Percentiles rank a stretch among this genome's conserved stretches.
Conservation (phyloP, 352 stramenopile genomes). For the Pythium folliculosum region DNA sequence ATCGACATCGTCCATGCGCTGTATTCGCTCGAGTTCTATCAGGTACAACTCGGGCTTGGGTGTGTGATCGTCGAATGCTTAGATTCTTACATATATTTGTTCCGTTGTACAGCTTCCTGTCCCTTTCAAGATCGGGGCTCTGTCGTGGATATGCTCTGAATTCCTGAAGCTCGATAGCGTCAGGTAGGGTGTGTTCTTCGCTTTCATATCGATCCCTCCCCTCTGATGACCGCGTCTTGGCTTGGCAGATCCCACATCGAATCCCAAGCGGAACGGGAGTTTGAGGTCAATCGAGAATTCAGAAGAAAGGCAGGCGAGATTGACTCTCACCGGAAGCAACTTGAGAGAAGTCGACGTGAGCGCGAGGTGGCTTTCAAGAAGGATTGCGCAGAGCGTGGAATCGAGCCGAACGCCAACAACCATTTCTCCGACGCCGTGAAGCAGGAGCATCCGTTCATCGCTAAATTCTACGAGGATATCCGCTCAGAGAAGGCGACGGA, state of each 20-base stretch:
- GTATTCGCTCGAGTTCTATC: slow-evolving; percentile 69
- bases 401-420: slow-evolving; percentile 43
- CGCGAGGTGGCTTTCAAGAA: slow-evolving; percentile 33
- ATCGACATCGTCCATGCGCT: slow-evolving; percentile 67
- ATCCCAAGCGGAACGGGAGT: slow-evolving; percentile 35
- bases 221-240: background rate
- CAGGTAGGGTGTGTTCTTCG: slow-evolving; percentile 17
- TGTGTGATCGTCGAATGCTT: background rate
- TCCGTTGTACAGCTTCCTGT: slow-evolving; percentile 31
- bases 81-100: background rate
- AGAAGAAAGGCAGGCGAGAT: slow-evolving; percentile 35
- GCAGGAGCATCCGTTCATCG: slow-evolving; percentile 37
- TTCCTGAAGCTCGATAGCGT: slow-evolving; percentile 35
- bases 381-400: slow-evolving; percentile 37
- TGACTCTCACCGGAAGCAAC: slow-evolving; percentile 26
- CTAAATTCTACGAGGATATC: slow-evolving; percentile 37
- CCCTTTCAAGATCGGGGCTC: slow-evolving; percentile 29
- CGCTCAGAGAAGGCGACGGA: slow-evolving; percentile 29
- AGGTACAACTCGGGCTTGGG: slow-evolving; percentile 29
- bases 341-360: slow-evolving; percentile 36
- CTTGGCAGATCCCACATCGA: slow-evolving; percentile 34
- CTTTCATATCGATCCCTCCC: background rate
- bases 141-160: slow-evolving; percentile 36
- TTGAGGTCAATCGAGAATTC: slow-evolving; percentile 34
- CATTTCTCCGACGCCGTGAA: slow-evolving; percentile 42